Percentiles rank a stretch among this genome's conserved stretches.
Conservation (phyloP, 2,329 filamentous ascomycete species). For the Hypoxylon sp. region DNA sequence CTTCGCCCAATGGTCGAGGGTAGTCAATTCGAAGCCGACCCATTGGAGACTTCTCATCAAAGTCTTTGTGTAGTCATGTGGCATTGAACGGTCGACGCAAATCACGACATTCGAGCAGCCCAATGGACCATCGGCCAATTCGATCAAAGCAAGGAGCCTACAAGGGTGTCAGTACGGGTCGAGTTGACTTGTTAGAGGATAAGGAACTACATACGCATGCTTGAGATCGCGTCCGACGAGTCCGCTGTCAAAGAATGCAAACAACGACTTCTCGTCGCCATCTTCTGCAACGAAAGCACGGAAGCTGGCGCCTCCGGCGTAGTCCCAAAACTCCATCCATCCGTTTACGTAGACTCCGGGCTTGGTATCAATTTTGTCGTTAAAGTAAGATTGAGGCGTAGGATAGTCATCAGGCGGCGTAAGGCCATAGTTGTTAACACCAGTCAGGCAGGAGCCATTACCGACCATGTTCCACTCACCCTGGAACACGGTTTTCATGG, state of each 20-base stretch:
- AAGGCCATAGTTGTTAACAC: slow-evolving; percentile 67
- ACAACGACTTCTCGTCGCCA: slow-evolving; percentile 78
- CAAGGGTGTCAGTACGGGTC: slow-evolving; percentile 49
- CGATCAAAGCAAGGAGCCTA: slow-evolving; percentile 89
- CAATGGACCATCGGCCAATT: slow-evolving; percentile 83
- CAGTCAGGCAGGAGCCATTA: slow-evolving; percentile 88
- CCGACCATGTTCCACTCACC: slow-evolving; percentile 87
- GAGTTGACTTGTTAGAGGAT: slow-evolving; percentile 1
- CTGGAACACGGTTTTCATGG: slow-evolving; percentile 92
- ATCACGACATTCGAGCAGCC: slow-evolving; percentile 82
- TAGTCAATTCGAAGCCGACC: slow-evolving; percentile 90
- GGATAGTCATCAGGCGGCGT: slow-evolving; percentile 65
- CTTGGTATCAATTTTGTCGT: slow-evolving; percentile 45
- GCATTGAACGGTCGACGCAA: slow-evolving; percentile 80
- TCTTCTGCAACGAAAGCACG: slow-evolving; percentile 84
- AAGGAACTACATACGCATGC: slow-evolving; percentile 75
- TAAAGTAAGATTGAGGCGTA: slow-evolving; percentile 54
- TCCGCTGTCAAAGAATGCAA: slow-evolving; percentile 85
- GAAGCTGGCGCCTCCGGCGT: slow-evolving; percentile 85
- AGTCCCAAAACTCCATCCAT: slow-evolving; percentile 88
- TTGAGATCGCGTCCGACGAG: slow-evolving; percentile 83
- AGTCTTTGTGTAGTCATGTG: slow-evolving; percentile 71
- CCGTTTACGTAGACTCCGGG: slow-evolving; percentile 60
- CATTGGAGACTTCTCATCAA: slow-evolving; percentile 88
- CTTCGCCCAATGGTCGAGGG: slow-evolving; percentile 80